Base-by-base conservation (phyloP, 106 monocot genomes). In the Dioscorea alata region DNA sequence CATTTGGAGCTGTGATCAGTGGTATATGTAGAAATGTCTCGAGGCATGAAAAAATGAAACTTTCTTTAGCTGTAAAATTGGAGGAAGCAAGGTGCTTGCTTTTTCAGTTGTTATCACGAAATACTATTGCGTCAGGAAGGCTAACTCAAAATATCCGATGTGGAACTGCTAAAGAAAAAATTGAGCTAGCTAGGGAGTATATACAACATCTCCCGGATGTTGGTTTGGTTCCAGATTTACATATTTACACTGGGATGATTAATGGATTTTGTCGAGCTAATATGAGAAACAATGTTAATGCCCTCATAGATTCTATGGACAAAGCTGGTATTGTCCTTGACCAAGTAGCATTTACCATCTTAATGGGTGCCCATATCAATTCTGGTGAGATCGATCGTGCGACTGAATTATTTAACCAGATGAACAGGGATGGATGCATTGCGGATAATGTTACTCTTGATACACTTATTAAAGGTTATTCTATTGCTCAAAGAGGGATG, bases 211-310 rank as follows among this genome's bases (percentile, higher is more conserved):
- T 83, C 50, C 28, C 63, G 19, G 54, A 70, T 50, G 74, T 21
- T 51, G 74, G 70, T 6, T 50, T 83, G 67, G 12, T 75, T 66
- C 83, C 78, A 32, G 83, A 78, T 63, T 58, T 78, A 54, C 74
- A 78, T 71, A 51, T 83, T n/a, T 78, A 78, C 59, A 78, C 78
- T 78, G 74, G 74, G 13, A 67, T 78, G 73, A 65, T 83, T 23
- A 75, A 78, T 66, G 78, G 78, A 57, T 63, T 83, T 67, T 78
- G 78, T 71, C 61, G 66, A 75, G 67, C 61, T 71, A 62, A 78
- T 6, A 78, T 62, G 75, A 79, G 75, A 32, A 18, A 67, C 63
- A 71, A 74, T 74, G 83, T 75, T 63, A 78, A 74, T 70, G 57
- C 62, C 21, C 70, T 78, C 50, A 53, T 78, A 67, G 6, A 23